These are phyloP conservation scores for Scortechinia acanthostroma DNA, from an alignment of 2,329 filamentous ascomycete genomes.

Conservation along the genomic window DNA sequence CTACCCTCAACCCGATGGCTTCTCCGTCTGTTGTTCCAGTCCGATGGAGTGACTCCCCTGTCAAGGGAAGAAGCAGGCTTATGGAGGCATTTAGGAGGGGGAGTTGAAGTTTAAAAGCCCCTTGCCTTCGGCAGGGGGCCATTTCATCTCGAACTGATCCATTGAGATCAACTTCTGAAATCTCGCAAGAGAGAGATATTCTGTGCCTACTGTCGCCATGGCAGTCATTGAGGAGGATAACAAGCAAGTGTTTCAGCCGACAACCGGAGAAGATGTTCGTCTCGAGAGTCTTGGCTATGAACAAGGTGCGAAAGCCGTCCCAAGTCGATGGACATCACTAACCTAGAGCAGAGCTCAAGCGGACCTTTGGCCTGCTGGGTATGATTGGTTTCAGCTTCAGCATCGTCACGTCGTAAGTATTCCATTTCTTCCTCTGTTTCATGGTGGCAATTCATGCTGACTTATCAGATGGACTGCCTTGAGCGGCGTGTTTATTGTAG, in stretches of 20 bases:
- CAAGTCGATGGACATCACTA: background rate
- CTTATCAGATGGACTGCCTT: slow-evolving; percentile 38
- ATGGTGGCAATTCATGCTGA: slow-evolving; percentile 3
- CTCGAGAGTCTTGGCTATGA: background rate
- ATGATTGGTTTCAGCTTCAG: slow-evolving; percentile 53
- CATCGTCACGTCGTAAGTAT: slow-evolving; percentile 39
- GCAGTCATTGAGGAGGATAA: background rate
- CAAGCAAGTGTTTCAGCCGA: background rate
- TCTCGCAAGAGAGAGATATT: no score
- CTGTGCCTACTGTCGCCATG: no score
- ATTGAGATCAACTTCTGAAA: background rate
- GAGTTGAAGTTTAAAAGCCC: background rate
- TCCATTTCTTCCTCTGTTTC: slow-evolving; percentile 1
- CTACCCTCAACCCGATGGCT: no score
- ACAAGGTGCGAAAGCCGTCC: background rate
- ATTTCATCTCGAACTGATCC: background rate
- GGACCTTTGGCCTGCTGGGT: slow-evolving; percentile 42
- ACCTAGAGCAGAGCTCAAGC: slow-evolving; percentile 37
- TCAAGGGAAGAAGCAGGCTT: background rate
- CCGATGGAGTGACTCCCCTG: no score
- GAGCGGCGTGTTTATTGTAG: slow-evolving; percentile 44
- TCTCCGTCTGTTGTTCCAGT: background rate
- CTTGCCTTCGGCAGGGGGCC: background rate
- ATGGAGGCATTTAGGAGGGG: background rate
- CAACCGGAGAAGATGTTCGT: background rate